phyloP scores from a whole-genome alignment of 805 yeast genomes.

The Pichia manshurica region DNA sequence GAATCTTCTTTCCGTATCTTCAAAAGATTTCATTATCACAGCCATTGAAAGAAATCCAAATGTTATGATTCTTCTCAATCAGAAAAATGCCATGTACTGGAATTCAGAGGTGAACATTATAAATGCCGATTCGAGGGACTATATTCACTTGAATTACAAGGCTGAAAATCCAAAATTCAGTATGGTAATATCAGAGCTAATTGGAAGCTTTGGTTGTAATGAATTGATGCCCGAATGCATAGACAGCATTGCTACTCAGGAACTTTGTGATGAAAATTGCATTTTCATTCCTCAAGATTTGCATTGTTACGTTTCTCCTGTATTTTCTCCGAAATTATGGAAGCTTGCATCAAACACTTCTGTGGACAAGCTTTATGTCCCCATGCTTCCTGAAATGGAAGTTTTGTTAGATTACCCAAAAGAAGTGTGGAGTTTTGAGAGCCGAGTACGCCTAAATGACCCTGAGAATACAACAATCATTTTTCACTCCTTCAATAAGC shows the following conservation, averaged over 20 bases:
- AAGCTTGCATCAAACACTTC: conserved; percentile 24
- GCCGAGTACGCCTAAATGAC: not conserved
- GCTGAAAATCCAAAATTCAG: conserved; percentile 18
- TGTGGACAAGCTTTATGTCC: conserved; percentile 27
- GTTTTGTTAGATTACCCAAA: conserved; percentile 42
- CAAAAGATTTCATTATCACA: conserved; percentile 31
- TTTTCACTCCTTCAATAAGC: conserved; percentile 13
- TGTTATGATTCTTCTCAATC: conserved; percentile 47
- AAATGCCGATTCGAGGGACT: conserved; percentile 52
- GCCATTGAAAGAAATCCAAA: conserved; percentile 72
- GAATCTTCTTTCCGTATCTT: conserved; percentile 25
- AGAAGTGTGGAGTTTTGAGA: conserved; percentile 43
- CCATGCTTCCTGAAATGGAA: conserved; percentile 32
- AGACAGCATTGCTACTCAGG: conserved; percentile 32
- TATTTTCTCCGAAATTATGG: conserved; percentile 51
- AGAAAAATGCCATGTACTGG: conserved; percentile 52
- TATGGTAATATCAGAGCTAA: conserved; percentile 69
- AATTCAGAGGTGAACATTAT: conserved; percentile 43
- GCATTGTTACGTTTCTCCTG: conserved; percentile 60
- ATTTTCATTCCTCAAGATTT: conserved; percentile 59
- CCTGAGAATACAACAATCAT: not conserved
- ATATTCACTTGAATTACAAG: conserved; percentile 30
- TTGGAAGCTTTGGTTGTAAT: conserved; percentile 92
- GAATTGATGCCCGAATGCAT: conserved; percentile 85
- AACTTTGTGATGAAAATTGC: conserved; percentile 37